Conservation (phyloP, 2,329 filamentous ascomycete species). For the Trichoderma polysporum region DNA sequence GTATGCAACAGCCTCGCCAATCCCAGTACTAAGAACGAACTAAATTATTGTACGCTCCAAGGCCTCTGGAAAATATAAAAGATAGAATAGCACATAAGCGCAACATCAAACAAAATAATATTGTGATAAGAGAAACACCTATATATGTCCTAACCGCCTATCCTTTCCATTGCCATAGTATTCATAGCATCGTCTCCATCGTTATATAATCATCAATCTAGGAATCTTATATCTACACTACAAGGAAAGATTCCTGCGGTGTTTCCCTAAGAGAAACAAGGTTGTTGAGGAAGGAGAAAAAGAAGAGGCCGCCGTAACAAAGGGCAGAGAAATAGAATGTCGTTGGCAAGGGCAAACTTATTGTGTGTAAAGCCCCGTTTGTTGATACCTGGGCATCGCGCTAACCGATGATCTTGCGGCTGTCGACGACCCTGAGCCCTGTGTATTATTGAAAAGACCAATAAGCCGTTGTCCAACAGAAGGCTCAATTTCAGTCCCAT, state of each 20-base stretch:
- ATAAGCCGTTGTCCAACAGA: conserved; percentile 73
- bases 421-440: conserved; percentile 39
- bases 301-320: not conserved
- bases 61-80: not conserved
- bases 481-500: conserved; percentile 90
- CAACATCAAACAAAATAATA: not conserved
- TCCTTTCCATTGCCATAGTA: not conserved
- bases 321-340: not conserved
- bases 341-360: not conserved
- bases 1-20: not conserved
- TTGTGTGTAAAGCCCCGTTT: conserved; percentile 37
- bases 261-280: not conserved
- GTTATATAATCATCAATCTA: not conserved
- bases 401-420: conserved; percentile 35
- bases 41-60: no score
- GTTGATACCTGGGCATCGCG: conserved; percentile 41
- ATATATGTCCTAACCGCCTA: not conserved
- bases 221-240: not conserved
- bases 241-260: not conserved
- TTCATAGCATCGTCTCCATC: not conserved
- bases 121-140: not conserved
- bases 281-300: not conserved
- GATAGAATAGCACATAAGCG: not conserved
- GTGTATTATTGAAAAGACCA: conserved; percentile 69
- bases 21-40: not conserved